Base-by-base conservation (phyloP, 2,329 filamentous ascomycete genomes). In the Bipolaris bicolor region DNA sequence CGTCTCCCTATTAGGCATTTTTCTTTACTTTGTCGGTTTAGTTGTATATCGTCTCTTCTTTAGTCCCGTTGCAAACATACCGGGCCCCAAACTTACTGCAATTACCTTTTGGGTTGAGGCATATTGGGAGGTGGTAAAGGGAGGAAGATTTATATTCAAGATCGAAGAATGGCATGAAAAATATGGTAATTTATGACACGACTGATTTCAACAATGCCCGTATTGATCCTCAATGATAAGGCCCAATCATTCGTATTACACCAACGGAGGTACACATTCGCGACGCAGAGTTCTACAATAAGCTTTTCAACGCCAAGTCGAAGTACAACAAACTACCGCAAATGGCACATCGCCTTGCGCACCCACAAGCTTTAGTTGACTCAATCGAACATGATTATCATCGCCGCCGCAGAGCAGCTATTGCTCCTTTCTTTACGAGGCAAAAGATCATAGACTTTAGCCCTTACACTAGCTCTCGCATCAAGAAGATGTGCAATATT, bases 371-470 rank as follows among this genome's bases (percentile, higher is more conserved):
- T 2, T 18, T n/a, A 20, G 3, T 5, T 16, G 43, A 46, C 26
- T 16, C 43, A 46, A 46, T 46, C 43, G 26, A 46, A 3, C 15
- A 46, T n/a, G 26, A 46, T 20, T 33, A 31, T 31, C 43, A 46
- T 34, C 43, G 15, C 26, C 43, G n/a, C 43, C 43, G 43, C 43
- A 33, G 24, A 31, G 24, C 43, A 46, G 43, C 22, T 46, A n/a
- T 46, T 33, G 43, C 43, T 46, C 24, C 43, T 20, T 46, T 33
- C 15, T 46, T 46, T 33, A 46, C 43, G 20, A 46, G 43, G 29
- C 26, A 31, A 9, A 31, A 46, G n/a, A 46, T 31, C 43, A 46
- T 46, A 46, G 26, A 46, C n/a, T 46, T 33, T 26, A 46, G 43
- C n/a, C 7, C 43, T 33, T 46, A 46, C 16, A 46, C 43, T 7